phyloP scores from a whole-genome alignment of 2,329 filamentous ascomycete species.

The Fusarium tuaranense region DNA sequence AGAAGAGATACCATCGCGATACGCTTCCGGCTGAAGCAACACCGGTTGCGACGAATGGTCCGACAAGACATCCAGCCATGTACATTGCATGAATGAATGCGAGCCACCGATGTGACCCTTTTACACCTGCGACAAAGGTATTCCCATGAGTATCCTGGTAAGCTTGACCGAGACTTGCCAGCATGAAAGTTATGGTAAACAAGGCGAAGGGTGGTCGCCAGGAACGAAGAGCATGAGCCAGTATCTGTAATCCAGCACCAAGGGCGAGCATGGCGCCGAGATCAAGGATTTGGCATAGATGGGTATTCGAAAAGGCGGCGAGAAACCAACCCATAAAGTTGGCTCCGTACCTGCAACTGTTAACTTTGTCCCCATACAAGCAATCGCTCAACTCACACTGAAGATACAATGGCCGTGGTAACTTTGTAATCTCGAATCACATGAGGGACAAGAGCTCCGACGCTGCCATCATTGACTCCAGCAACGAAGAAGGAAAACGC shows the following conservation, averaged over 20 bases:
- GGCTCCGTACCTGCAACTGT: constrained; percentile 58
- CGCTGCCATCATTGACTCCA: constrained; percentile 72
- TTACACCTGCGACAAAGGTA: constrained; percentile 66
- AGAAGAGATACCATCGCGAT: constrained; percentile 66
- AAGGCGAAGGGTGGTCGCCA: constrained; percentile 69
- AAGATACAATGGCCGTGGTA: constrained; percentile 62
- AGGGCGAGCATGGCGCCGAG: constrained; percentile 68
- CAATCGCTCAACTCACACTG: constrained; percentile 54
- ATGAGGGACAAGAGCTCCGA: constrained; percentile 73
- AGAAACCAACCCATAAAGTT: constrained; percentile 71
- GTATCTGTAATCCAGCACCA: constrained; percentile 66
- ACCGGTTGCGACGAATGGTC: constrained; percentile 65
- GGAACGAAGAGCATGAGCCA: constrained; percentile 64
- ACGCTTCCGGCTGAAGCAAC: constrained; percentile 55
- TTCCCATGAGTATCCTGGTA: constrained; percentile 75
- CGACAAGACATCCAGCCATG: constrained; percentile 66
- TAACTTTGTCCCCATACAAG: not conserved
- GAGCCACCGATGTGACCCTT: constrained; percentile 68
- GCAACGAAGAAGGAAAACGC: constrained; percentile 75
- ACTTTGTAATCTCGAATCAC: constrained; percentile 68
- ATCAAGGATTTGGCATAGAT: constrained; percentile 63
- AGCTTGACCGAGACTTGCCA: constrained; percentile 69
- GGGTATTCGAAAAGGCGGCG: constrained; percentile 67
- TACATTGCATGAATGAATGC: constrained; percentile 75
- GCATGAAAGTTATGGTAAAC: constrained; percentile 68